Evolutionary conservation across 495 filamentous ascomycete genomes (phyloP), one percentile per base, ranked within the genome.

Genomic region (Durotheca rogersii): DNA sequence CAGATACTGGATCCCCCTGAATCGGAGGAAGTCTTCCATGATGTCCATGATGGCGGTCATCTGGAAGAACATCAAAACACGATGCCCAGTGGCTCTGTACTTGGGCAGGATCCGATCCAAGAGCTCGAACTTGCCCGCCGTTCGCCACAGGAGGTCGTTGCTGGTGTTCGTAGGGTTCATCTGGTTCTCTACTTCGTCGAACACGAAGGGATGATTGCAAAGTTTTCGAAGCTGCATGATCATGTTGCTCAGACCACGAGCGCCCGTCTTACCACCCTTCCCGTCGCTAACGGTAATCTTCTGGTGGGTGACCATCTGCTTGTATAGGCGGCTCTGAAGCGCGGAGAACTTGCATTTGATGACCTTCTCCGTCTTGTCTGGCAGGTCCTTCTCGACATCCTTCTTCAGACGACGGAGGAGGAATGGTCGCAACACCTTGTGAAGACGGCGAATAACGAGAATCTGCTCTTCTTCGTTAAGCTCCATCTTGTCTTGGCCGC

Each of bases 1-100:
- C 33, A 98, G 78, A 66, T 96, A 98, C 45, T 82, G 71, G 54
- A 95, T 76, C 19, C 83, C 85, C 35, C 88, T 81, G 47, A 87
- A 82, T 3, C 93, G 87, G 42, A 98, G 75, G 70, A 93, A 98
- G 69, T 98, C 93, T 60, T 98, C 93, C 94, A 98, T 97, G 66
- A 98, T 98, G 68, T 98, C 95, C 93, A 98, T 98, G 63, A 98
- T 98, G 31, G 95, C 89, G 1, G 93, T 98, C 93, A 98, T 98
- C 69, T 98, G 93, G 80, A 98, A 98, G 80, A 98, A 98, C 86
- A 98, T 97, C 64, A 98, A 68, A 39, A 96, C 90, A 59, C 94
- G 85, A 79, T 98, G 93, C 27, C 88, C 87, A 3, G 89, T 87
- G 0, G 75, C 79, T 52, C 86, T 82, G 72, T 97, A 96, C 67